A percentile compares a stretch with the other conserved stretches of the same genome.
phyloP scores from a whole-genome alignment of 176 grass and related monocot genomes.

The Aegilops speltoides region DNA sequence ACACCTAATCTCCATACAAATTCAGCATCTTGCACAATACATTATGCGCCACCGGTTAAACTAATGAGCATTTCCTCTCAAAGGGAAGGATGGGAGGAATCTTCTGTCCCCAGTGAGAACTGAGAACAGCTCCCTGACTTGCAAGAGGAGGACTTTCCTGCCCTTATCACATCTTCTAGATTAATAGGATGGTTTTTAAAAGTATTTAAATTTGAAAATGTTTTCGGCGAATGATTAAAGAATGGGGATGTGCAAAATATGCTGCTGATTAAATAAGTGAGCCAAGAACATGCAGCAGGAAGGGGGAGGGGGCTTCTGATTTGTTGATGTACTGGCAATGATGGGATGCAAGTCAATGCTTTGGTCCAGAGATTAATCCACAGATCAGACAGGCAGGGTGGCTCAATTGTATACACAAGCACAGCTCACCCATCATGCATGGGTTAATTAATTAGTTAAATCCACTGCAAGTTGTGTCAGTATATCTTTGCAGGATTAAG shows the following conservation, averaged over 20 bases:
- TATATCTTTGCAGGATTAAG: slow-evolving; percentile 43
- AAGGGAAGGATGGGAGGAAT: slow-evolving; percentile 31
- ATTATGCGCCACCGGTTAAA: slow-evolving; percentile 32
- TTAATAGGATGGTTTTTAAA: not conserved
- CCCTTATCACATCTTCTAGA: slow-evolving; percentile 28
- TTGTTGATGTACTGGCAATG: slow-evolving; percentile 41
- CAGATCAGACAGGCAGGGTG: slow-evolving; percentile 23
- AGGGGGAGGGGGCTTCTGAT: not conserved
- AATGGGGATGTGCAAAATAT: slow-evolving; percentile 38
- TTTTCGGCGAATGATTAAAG: slow-evolving; percentile 15
- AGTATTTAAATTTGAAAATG: not conserved
- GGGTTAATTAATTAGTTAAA: slow-evolving; percentile 14
- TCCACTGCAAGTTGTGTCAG: slow-evolving; percentile 50
- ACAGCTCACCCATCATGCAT: slow-evolving; percentile 40
- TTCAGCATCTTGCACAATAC: slow-evolving; percentile 40
- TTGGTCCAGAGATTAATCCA: slow-evolving; percentile 37
- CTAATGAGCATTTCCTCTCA: slow-evolving; percentile 20
- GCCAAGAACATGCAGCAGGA: slow-evolving; percentile 39
- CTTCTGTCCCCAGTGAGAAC: slow-evolving; percentile 35
- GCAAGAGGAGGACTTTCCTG: slow-evolving; percentile 4
- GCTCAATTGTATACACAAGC: slow-evolving; percentile 37
- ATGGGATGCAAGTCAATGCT: slow-evolving; percentile 53
- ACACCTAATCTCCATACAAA: slow-evolving; percentile 45
- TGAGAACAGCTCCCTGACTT: slow-evolving; percentile 24
- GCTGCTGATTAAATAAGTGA: slow-evolving; percentile 10